These are phyloP conservation scores for Fistulifera pelliculosa DNA, from an alignment of 108 stramenopile genomes.

Conservation along the genomic window DNA sequence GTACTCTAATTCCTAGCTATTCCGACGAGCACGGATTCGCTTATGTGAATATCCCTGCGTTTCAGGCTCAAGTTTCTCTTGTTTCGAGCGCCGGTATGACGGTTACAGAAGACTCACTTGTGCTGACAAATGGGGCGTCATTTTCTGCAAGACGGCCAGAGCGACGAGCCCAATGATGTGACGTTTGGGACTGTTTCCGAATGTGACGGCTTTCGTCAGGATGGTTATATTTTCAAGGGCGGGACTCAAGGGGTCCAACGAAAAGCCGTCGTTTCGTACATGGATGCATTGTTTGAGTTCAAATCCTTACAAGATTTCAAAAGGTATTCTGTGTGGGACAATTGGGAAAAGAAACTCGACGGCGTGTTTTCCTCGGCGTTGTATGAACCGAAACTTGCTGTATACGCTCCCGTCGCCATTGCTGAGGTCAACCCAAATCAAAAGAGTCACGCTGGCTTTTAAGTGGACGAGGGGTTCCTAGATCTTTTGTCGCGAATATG, in stretches of 20 bases:
- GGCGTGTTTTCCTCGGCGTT: slow-evolving; percentile 33
- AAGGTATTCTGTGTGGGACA: slow-evolving; percentile 7
- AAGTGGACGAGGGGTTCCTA: too few species aligned
- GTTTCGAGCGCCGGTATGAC: slow-evolving; percentile 60
- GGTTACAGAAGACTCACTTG: slow-evolving; percentile 25
- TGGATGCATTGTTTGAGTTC: slow-evolving; percentile 47
- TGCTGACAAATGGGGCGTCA: slow-evolving; percentile 41
- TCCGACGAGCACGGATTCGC: slow-evolving; percentile 1
- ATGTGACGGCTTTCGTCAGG: slow-evolving; percentile 13
- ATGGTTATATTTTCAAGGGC: slow-evolving; percentile 38
- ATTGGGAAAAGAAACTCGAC: slow-evolving; percentile 31
- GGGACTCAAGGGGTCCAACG: slow-evolving; percentile 46
- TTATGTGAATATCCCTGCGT: slow-evolving; percentile 40
- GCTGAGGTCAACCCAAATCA: slow-evolving; percentile 4
- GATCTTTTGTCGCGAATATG: too few species aligned
- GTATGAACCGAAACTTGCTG: slow-evolving; percentile 39
- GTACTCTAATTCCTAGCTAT: slow-evolving; percentile 34
- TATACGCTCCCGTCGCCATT: slow-evolving; percentile 41
- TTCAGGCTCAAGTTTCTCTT: slow-evolving; percentile 59
- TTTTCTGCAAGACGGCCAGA: slow-evolving; percentile 49
- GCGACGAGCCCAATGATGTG: slow-evolving; percentile 5
- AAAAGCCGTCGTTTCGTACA: slow-evolving; percentile 33
- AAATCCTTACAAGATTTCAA: slow-evolving; percentile 6
- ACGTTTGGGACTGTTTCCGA: slow-evolving; percentile 22
- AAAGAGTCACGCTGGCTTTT: too few species aligned